Evolutionary conservation across 805 yeast genomes (phyloP).

Genomic region (Wickerhamomyces bisporus): DNA sequence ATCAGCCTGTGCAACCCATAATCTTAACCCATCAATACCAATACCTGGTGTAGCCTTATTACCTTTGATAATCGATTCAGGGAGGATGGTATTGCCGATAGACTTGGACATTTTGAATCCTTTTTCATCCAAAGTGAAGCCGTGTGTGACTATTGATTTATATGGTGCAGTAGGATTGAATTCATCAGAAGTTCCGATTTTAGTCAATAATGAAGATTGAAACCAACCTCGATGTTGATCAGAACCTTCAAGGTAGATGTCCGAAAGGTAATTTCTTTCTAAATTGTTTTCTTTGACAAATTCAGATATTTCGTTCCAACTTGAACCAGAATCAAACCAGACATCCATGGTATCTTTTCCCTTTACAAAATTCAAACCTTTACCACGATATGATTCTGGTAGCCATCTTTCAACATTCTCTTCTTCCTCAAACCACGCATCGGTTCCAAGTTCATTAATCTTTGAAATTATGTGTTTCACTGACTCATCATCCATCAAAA

Average conservation of each 20-base stretch:
- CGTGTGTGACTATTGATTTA: conserved; percentile 79
- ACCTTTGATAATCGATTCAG: conserved; percentile 64
- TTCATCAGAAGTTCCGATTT: conserved; percentile 41
- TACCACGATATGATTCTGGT: conserved; percentile 43
- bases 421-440: conserved; percentile 71
- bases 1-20: conserved; percentile 88
- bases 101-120: conserved; percentile 94
- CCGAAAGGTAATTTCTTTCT: conserved; percentile 49
- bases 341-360: conserved; percentile 96
- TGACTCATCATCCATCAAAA: conserved; percentile 51
- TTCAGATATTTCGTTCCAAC: conserved; percentile 65
- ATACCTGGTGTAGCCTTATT: conserved; percentile 48
- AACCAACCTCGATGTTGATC: conserved; percentile 99
- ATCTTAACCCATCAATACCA: conserved; percentile 87
- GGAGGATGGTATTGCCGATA: conserved; percentile 74
- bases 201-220: conserved; percentile 85
- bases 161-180: conserved; percentile 51
- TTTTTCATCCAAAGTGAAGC: conserved; percentile 82
- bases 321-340: conserved; percentile 97
- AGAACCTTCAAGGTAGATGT: conserved; percentile 92
- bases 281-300: conserved; percentile 31
- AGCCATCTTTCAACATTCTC: conserved; percentile 63
- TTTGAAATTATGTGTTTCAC: conserved; percentile 53
- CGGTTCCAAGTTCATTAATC: conserved; percentile 58
- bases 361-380: conserved; percentile 44